Evolutionary conservation across 2,329 filamentous ascomycete genomes (phyloP), one percentile per base, ranked within the genome.

Genomic region (Colletotrichum horii): DNA sequence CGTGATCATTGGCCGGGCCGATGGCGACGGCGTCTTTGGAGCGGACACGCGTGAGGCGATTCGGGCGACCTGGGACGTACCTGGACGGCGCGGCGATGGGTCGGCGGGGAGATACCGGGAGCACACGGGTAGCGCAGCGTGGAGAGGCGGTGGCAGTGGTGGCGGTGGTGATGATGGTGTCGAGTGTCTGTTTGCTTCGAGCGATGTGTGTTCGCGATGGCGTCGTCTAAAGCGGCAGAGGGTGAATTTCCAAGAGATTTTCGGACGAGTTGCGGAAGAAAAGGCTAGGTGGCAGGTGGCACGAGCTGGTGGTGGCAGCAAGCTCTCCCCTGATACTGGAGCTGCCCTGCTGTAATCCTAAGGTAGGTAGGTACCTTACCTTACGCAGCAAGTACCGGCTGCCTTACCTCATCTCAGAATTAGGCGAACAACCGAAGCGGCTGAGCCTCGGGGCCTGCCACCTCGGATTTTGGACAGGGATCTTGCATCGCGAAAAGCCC

Each of bases 1-100:
- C 64, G 74, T 36, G 60, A 56, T 66, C 38, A 75, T 76, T 76
- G 71, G 71, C 71, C 71, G 61, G 71, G 71, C 71, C 70, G 71
- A 67, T 60, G 26, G 55, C 24, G n/a, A 70, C 56, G 56, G 67
- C 67, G 67, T 70, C 62, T 48, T 30, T 48, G 19, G 19, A 66
- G 62, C 48, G 62, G 62, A 52, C 34, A 66, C 28, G 19, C 32
- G 58, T 66, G 55, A 55, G 26, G 56, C 67, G 56, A 52, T 61
- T 61, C 55, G 36, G 38, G 26, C 16, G 28, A 68, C 66, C 66
- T 68, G 34, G 32, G 22, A 68, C 66, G 32, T 68, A 68, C 66
- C 66, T 68, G 52, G 24, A 34, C 52, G 52, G 66, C 66, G 66
- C 52, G 52, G 55, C 16, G 22, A 11, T 38, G 32, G 48, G 26